These are phyloP conservation scores for Stenocarpella maydis DNA, from an alignment of 2,329 filamentous ascomycete genomes.

Conservation along the genomic window DNA sequence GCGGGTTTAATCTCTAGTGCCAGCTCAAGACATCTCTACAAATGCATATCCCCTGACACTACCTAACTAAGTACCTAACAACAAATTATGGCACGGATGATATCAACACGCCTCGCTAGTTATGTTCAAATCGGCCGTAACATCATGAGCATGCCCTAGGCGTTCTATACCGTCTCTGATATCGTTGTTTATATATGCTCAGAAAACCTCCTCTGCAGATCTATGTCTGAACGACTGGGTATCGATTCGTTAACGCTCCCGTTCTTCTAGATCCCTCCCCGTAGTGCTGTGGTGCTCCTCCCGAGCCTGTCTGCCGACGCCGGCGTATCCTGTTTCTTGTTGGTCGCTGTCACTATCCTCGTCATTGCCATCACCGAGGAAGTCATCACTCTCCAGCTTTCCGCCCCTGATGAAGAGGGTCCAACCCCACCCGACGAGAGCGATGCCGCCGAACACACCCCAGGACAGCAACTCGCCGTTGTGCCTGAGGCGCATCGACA, in stretches of 20 bases:
- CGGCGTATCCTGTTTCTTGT: conserved; percentile 23
- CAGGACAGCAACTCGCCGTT: conserved; percentile 89
- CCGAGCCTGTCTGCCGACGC: neutral
- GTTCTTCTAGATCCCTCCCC: conserved; percentile 4
- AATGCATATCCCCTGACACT: neutral
- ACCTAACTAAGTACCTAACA: neutral
- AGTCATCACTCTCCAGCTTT: conserved; percentile 67
- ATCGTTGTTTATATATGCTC: neutral
- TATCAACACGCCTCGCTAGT: neutral
- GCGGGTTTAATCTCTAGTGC: neutral
- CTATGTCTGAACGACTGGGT: conserved; percentile 3
- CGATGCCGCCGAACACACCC: conserved; percentile 85
- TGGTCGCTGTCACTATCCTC: conserved; percentile 44
- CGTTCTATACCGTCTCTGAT: neutral
- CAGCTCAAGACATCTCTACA: neutral
- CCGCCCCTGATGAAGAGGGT: conserved; percentile 79
- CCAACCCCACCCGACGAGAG: conserved; percentile 80
- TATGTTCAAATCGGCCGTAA: neutral
- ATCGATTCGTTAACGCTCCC: conserved; percentile 14
- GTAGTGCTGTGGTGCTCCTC: neutral
- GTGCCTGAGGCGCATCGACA: conserved; percentile 74
- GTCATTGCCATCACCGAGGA: conserved; percentile 49
- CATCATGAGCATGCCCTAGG: neutral
- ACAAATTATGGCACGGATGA: neutral
- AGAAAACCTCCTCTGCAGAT: neutral